phyloP scores from a whole-genome alignment of 2,329 filamentous ascomycete genomes.

The Alternaria sp. region DNA sequence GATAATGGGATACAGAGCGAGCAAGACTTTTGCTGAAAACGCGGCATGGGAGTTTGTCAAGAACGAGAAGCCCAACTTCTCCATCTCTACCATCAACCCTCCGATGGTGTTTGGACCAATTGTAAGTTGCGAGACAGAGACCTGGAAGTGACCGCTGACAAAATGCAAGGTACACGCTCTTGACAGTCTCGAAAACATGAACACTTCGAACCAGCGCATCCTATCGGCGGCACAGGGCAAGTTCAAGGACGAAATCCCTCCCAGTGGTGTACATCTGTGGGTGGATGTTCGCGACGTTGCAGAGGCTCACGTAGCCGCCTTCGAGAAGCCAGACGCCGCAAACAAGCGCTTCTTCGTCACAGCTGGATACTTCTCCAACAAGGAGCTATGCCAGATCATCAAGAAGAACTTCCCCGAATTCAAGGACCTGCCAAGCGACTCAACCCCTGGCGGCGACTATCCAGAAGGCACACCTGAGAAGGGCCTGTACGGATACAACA shows the following conservation, averaged over 20 bases:
- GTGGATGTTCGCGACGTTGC: conserved; percentile 66
- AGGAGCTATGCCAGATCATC: conserved; percentile 65
- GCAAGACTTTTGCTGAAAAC: conserved; percentile 69
- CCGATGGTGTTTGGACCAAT: conserved; percentile 62
- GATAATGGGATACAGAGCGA: conserved; percentile 59
- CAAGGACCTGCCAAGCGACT: conserved; percentile 58
- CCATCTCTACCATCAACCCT: conserved; percentile 59
- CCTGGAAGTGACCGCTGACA: conserved; percentile 19
- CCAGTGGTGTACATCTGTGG: conserved; percentile 64
- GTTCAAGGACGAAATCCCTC: conserved; percentile 64
- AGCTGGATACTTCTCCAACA: conserved; percentile 68
- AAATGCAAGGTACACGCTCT: conserved; percentile 61
- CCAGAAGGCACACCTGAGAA: conserved; percentile 57
- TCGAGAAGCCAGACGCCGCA: conserved; percentile 64
- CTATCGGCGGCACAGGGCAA: conserved; percentile 70
- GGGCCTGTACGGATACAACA: conserved; percentile 60
- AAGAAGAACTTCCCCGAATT: conserved; percentile 64
- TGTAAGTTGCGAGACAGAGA: conserved; percentile 37
- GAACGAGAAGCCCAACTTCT: conserved; percentile 61
- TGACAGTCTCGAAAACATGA: conserved; percentile 69
- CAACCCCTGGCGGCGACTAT: conserved; percentile 56
- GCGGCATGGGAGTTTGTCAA: conserved; percentile 63
- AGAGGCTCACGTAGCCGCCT: conserved; percentile 67
- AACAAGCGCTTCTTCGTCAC: conserved; percentile 70
- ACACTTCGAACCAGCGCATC: conserved; percentile 76